phyloP scores from a whole-genome alignment of 352 stramenopile genomes.

The Globisporangium echinulatum region DNA sequence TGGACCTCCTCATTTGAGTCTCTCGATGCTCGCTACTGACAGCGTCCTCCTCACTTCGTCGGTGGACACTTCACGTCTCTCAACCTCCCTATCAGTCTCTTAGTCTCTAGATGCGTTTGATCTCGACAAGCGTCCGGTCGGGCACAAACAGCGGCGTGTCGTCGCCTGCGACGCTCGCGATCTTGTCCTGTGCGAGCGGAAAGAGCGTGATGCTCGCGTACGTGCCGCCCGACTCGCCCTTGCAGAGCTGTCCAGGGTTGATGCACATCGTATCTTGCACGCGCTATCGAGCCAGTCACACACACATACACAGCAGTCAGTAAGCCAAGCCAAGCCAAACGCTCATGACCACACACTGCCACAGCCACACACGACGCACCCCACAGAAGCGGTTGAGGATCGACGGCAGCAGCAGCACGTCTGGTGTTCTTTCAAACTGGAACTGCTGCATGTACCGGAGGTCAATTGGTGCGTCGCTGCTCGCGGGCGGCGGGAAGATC shows the following conservation, averaged over 20 bases:
- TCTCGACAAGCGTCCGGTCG: conserved; percentile 88
- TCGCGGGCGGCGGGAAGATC: conserved; percentile 65
- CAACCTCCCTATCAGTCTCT: not conserved
- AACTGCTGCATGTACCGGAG: conserved; percentile 89
- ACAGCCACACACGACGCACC: conserved; percentile 27
- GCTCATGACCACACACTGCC: not conserved
- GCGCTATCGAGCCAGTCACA: conserved; percentile 33
- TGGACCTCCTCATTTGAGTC: no score
- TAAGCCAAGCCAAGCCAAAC: not conserved
- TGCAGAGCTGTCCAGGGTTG: conserved; percentile 93
- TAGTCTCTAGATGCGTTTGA: conserved; percentile 82
- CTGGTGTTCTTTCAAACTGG: conserved; percentile 88
- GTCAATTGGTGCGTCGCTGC: conserved; percentile 83
- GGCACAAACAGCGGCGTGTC: conserved; percentile 64
- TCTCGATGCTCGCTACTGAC: no score
- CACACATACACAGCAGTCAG: not conserved
- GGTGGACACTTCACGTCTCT: no score
- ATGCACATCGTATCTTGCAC: conserved; percentile 91
- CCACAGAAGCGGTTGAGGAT: conserved; percentile 89
- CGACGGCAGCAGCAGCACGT: conserved; percentile 94
- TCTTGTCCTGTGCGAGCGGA: conserved; percentile 82
- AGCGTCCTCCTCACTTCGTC: no score
- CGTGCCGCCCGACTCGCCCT: conserved; percentile 91
- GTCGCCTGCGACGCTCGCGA: conserved; percentile 31
- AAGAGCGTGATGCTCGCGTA: conserved; percentile 91